Evolutionary conservation across 148 eudicot genomes (phyloP), one percentile per base, ranked within the genome.

Genomic region (Beta vulgaris): DNA sequence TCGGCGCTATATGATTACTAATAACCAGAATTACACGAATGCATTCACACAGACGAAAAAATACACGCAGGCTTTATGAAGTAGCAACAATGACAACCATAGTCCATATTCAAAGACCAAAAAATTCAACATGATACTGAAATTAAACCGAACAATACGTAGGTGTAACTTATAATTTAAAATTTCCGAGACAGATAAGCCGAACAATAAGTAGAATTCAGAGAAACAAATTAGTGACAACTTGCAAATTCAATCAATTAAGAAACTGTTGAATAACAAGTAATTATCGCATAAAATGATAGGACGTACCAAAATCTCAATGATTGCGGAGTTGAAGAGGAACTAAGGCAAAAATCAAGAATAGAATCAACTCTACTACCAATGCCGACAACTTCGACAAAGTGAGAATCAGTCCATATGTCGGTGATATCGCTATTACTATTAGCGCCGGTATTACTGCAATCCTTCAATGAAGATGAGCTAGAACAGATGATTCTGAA

Each of bases 371-470:
- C 84, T 37, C 89, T 67, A 73, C 71, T 84, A 18, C 89, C 89
- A 75, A 86, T 84, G 0, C 87, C 89, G 73, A 86, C 79, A 25
- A 86, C 89, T 77, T 86, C 87, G 23, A 86, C 89, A 48, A 71
- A 74, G 18, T 77, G 69, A 61, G 77, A 81, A 55, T 81, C 78
- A 3, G 43, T 39, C 87, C 84, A 84, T 19, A 81, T 32, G 18
- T 73, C 75, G 49, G 36, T 3, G 46, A 15, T 11, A 35, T 21
- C 25, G 7, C 12, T 51, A 74, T 42, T 35, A 49, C 36, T 15
- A 31, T 21, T 32, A 36, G 36, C 40, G 49, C 46, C 73, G 28
- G 44, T 57, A 61, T 69, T 69, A 51, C 40, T 43, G 48, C 35
- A 55, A 59, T 84, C 65, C 37, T 71, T 68, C 53, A 70, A 37